These are phyloP conservation scores for Euphorbia tirucalli DNA, from an alignment of 345 rosid species.

Conservation along the genomic window DNA sequence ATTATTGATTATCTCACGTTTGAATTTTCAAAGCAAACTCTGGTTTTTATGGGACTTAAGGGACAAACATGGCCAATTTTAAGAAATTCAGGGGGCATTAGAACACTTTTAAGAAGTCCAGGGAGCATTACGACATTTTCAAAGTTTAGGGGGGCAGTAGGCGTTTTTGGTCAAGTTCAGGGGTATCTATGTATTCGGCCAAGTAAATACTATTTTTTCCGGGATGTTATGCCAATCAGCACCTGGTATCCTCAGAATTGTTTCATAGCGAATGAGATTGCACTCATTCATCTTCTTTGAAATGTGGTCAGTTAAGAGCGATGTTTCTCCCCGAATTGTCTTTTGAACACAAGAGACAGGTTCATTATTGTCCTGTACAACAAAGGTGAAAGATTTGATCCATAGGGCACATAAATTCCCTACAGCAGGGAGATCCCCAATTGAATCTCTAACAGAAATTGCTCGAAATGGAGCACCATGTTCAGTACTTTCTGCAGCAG, in stretches of 20 bases:
- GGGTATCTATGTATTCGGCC: too few species aligned
- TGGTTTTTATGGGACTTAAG: too few species aligned
- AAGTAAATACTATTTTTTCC: constrained; percentile 67
- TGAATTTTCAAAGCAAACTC: too few species aligned
- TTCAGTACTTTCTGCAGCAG: constrained; percentile 73
- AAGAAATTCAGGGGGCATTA: too few species aligned
- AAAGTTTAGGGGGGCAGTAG: too few species aligned
- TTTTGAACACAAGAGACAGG: constrained; percentile 80
- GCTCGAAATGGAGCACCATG: constrained; percentile 87
- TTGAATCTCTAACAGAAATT: constrained; percentile 83
- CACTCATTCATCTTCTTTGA: constrained; percentile 78
- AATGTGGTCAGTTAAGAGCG: constrained; percentile 61
- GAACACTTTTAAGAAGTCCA: too few species aligned
- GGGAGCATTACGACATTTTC: too few species aligned
- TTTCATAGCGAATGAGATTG: constrained; percentile 65
- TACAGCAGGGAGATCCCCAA: constrained; percentile 78
- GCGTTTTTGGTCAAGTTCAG: too few species aligned
- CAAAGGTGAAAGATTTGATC: too few species aligned
- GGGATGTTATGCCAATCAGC: constrained; percentile 88
- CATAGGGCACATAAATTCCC: too few species aligned
- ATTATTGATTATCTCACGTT: too few species aligned
- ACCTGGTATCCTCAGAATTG: constrained; percentile 80
- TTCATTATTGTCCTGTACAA: constrained; percentile 49
- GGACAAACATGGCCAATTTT: too few species aligned
- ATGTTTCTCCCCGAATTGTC: constrained; percentile 51